Evolutionary conservation across 2,329 filamentous ascomycete genomes (phyloP).

Genomic region (Boeremia exigua): DNA sequence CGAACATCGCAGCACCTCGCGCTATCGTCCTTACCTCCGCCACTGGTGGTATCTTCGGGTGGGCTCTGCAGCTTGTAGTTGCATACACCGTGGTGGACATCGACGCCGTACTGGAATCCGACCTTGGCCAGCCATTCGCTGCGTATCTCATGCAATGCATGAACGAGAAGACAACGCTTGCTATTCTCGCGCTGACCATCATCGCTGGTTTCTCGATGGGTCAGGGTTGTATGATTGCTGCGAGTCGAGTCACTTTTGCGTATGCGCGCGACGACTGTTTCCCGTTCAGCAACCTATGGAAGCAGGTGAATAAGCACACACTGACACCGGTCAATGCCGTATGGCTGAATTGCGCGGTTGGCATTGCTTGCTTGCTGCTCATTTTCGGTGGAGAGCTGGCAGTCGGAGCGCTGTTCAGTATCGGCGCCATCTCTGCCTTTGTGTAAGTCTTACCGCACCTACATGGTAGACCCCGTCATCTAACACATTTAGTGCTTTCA

Average conservation of each 20-base stretch:
- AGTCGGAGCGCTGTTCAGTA: constrained; percentile 72
- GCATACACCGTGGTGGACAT: constrained; percentile 75
- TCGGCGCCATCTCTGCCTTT: constrained; percentile 72
- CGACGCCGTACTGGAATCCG: constrained; percentile 61
- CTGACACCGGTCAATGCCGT: constrained; percentile 74
- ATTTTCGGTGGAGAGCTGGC: constrained; percentile 69
- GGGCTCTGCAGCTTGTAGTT: constrained; percentile 75
- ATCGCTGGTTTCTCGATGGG: constrained; percentile 75
- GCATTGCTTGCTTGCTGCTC: constrained; percentile 66
- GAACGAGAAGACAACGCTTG: constrained; percentile 64
- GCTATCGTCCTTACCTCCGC: constrained; percentile 74
- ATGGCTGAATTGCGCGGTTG: constrained; percentile 68
- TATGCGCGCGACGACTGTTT: constrained; percentile 77
- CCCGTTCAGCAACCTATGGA: constrained; percentile 65
- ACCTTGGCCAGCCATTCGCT: constrained; percentile 73
- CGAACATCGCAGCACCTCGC: constrained; percentile 71
- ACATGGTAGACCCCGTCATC: background rate
- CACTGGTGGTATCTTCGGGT: constrained; percentile 71
- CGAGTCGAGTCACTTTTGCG: constrained; percentile 72
- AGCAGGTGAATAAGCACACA: constrained; percentile 65
- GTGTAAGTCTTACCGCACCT: constrained; percentile 47
- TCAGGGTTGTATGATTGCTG: constrained; percentile 73
- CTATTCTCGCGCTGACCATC: constrained; percentile 70
- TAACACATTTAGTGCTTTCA: constrained; percentile 51
- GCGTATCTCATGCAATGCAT: constrained; percentile 72